These are phyloP conservation scores for Lodderomyces beijingensis DNA, from an alignment of 1,139 yeast species.

Conservation along the genomic window DNA sequence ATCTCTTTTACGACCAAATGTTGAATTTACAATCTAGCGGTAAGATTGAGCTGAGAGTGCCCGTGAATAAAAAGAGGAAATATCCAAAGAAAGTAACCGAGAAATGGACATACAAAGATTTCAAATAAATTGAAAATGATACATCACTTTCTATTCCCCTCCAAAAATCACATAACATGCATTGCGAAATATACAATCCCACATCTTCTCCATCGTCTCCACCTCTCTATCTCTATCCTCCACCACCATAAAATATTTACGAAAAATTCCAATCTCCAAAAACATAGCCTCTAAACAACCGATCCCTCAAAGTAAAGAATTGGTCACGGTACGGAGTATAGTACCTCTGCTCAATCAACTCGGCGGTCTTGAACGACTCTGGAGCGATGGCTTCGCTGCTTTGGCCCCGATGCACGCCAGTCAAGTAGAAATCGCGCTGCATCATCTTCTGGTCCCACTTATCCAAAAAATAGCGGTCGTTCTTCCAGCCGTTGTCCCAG, in stretches of 20 bases:
- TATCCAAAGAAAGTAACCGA: slow-evolving; percentile 76
- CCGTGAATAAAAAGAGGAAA: slow-evolving; percentile 60
- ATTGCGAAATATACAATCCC: slow-evolving; percentile 1
- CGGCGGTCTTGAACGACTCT: slow-evolving; percentile 52
- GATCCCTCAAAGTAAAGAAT: slow-evolving; percentile 45
- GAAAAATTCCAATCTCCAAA: slow-evolving; percentile 48
- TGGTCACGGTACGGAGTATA: slow-evolving; percentile 49
- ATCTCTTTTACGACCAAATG: slow-evolving; percentile 77
- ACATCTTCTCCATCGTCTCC: background rate
- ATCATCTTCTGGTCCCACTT: slow-evolving; percentile 49
- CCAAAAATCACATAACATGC: slow-evolving; percentile 3
- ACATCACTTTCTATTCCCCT: background rate
- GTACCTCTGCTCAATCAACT: slow-evolving; percentile 35
- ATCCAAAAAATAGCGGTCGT: slow-evolving; percentile 45
- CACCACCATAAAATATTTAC: slow-evolving; percentile 10
- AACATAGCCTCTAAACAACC: slow-evolving; percentile 47
- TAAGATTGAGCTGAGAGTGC: slow-evolving; percentile 78
- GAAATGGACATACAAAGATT: slow-evolving; percentile 90
- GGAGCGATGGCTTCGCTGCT: slow-evolving; percentile 67
- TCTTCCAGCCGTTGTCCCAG: slow-evolving; percentile 53
- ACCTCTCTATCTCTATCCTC: background rate
- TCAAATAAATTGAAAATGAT: slow-evolving; percentile 41
- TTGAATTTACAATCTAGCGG: slow-evolving; percentile 79
- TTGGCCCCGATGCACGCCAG: slow-evolving; percentile 73
- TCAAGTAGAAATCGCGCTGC: slow-evolving; percentile 71